Conservation (phyloP, 1,139 yeast species). For the Lodderomyces margitis region DNA sequence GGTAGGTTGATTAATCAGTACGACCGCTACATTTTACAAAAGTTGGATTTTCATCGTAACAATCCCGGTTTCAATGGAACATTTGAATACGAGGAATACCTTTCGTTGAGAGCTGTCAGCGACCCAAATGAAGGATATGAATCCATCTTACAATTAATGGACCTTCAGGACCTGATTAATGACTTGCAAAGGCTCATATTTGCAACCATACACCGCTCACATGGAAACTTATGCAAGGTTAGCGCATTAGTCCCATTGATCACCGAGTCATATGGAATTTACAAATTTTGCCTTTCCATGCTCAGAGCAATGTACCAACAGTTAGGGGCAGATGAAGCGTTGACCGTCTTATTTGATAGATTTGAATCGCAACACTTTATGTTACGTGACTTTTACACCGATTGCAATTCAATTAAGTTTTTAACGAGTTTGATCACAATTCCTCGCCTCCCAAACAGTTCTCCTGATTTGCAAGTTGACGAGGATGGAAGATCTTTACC, state of each 20-base stretch:
- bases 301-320: conserved; percentile 81
- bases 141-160: conserved; percentile 81
- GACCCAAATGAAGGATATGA: conserved; percentile 97
- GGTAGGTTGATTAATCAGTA: conserved; percentile 78
- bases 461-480: conserved; percentile 64
- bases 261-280: conserved; percentile 91
- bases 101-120: conserved; percentile 80
- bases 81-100: conserved; percentile 93
- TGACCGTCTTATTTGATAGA: conserved; percentile 70
- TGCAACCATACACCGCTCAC: conserved; percentile 65
- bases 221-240: conserved; percentile 75
- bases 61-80: conserved; percentile 93
- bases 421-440: conserved; percentile 81
- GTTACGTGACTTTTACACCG: conserved; percentile 83
- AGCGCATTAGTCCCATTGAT: conserved; percentile 89
- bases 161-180: conserved; percentile 80
- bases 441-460: conserved; percentile 68
- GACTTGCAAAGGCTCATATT: conserved; percentile 77
- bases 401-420: conserved; percentile 82
- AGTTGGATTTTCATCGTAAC: conserved; percentile 77
- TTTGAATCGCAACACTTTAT: conserved; percentile 79
- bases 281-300: conserved; percentile 88
- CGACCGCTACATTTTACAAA: conserved; percentile 64
- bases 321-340: conserved; percentile 74
- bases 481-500: conserved; percentile 39